phyloP scores from a whole-genome alignment of 768 basidiomycete species.

The Chalciporus pseudorubinellus region DNA sequence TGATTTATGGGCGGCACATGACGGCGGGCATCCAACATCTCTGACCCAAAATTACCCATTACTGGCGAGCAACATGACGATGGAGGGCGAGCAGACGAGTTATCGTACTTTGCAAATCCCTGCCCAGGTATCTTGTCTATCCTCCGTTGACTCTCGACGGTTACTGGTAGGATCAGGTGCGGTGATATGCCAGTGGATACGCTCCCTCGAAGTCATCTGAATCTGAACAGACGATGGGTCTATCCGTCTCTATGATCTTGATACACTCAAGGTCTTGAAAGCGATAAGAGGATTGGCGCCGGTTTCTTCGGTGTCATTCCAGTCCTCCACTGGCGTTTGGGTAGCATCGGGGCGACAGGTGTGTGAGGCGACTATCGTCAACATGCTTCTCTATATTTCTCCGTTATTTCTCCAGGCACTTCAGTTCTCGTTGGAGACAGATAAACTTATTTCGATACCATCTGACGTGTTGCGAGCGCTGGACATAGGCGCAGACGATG shows the following conservation, averaged over 20 bases:
- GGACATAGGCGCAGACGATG: conserved; percentile 48
- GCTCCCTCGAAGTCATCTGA: conserved; percentile 1
- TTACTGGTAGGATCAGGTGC: conserved; percentile 65
- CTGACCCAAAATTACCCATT: no score
- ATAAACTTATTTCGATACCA: conserved; percentile 51
- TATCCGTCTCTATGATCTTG: conserved; percentile 61
- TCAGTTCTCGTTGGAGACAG: conserved; percentile 45
- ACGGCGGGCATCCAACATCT: no score
- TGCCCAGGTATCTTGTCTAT: conserved; percentile 51
- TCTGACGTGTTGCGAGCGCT: conserved; percentile 48
- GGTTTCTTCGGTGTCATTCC: conserved; percentile 59
- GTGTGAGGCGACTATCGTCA: neutral
- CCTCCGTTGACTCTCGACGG: conserved; percentile 46
- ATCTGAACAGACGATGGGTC: conserved; percentile 58
- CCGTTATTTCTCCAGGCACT: conserved; percentile 16
- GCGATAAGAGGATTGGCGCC: conserved; percentile 61
- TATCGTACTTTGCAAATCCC: conserved; percentile 40
- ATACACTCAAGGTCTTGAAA: conserved; percentile 57
- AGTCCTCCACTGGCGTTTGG: conserved; percentile 54
- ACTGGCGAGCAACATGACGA: no score
- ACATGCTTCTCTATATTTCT: neutral
- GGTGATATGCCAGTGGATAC: conserved; percentile 11
- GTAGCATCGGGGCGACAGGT: conserved; percentile 64
- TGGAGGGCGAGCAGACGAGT: conserved; percentile 2
- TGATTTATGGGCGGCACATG: no score